These are phyloP conservation scores for Craspedostauros australis DNA, from an alignment of 108 stramenopile genomes.

Conservation along the genomic window DNA sequence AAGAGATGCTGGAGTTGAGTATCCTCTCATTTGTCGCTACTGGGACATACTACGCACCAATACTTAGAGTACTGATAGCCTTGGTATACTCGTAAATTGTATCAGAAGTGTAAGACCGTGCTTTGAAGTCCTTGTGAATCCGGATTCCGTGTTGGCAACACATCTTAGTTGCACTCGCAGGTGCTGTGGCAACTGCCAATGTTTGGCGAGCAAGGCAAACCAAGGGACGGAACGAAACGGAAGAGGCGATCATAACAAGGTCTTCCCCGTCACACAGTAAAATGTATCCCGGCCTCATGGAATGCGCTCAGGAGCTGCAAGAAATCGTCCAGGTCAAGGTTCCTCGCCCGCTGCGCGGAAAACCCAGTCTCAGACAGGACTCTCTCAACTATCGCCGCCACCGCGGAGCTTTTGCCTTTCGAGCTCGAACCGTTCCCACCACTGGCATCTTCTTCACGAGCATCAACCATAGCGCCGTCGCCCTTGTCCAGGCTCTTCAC, in stretches of 20 bases:
- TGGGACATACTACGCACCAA: too few species aligned
- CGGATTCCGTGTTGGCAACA: not conserved
- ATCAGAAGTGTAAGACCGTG: too few species aligned
- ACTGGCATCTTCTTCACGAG: conserved; percentile 3
- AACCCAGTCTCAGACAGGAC: conserved; percentile 70
- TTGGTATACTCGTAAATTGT: too few species aligned
- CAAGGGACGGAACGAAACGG: not conserved
- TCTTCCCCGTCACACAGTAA: conserved; percentile 28
- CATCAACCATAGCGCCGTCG: not conserved
- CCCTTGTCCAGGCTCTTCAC: conserved; percentile 10
- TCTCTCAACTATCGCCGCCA: conserved; percentile 70
- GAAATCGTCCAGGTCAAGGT: conserved; percentile 95
- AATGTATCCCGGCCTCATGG: conserved; percentile 87
- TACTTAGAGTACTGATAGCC: too few species aligned
- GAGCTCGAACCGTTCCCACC: too few species aligned
- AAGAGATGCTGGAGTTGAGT: too few species aligned
- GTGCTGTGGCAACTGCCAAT: too few species aligned
- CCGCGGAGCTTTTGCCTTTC: not conserved
- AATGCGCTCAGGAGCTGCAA: conserved; percentile 87
- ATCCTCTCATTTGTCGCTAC: too few species aligned
- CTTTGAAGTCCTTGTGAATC: not conserved
- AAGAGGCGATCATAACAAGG: not conserved
- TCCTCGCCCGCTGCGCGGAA: conserved; percentile 85
- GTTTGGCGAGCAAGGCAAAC: too few species aligned
- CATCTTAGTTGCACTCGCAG: too few species aligned